phyloP scores from a whole-genome alignment of 1,284 basidiomycete genomes.

The Puccinia hordei region DNA sequence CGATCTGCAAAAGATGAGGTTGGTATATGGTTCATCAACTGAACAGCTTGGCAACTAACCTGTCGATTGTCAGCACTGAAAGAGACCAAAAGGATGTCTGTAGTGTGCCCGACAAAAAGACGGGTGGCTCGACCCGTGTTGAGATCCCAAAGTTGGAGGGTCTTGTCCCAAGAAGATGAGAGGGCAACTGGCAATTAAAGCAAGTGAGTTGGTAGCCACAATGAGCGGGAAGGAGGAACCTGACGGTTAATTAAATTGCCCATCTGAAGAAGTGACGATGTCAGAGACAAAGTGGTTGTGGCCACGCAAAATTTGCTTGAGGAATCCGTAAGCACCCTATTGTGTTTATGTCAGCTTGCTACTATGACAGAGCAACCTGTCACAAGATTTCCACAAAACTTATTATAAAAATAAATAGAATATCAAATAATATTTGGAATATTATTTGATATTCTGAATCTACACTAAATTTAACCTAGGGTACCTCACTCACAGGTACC shows the following conservation, averaged over 20 bases:
- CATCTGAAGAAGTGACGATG: constrained; percentile 67
- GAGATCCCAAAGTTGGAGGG: constrained; percentile 97
- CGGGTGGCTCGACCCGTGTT: constrained; percentile 92
- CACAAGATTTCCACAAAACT: no score
- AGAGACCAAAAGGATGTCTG: constrained; percentile 80
- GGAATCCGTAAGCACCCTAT: constrained; percentile 77
- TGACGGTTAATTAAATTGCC: constrained; percentile 20
- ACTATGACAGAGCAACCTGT: no score
- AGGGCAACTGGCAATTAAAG: constrained; percentile 72
- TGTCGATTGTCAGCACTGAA: constrained; percentile 59
- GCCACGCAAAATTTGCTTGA: constrained; percentile 94
- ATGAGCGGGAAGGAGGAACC: no score
- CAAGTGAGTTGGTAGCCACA: not conserved
- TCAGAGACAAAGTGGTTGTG: constrained; percentile 99
- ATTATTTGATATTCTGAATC: no score
- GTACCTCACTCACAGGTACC: no score
- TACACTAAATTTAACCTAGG: no score
- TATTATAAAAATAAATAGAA: no score
- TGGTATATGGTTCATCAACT: constrained; percentile 76
- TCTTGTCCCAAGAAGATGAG: constrained; percentile 99
- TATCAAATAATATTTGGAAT: no score
- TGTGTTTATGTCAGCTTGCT: no score
- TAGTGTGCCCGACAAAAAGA: constrained; percentile 96
- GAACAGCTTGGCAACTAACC: not conserved
- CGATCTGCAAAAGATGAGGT: constrained; percentile 89